Percentiles rank a stretch among this genome's conserved stretches.
Conservation (phyloP, 2,329 filamentous ascomycete genomes). For the Colletotrichum incanum region DNA sequence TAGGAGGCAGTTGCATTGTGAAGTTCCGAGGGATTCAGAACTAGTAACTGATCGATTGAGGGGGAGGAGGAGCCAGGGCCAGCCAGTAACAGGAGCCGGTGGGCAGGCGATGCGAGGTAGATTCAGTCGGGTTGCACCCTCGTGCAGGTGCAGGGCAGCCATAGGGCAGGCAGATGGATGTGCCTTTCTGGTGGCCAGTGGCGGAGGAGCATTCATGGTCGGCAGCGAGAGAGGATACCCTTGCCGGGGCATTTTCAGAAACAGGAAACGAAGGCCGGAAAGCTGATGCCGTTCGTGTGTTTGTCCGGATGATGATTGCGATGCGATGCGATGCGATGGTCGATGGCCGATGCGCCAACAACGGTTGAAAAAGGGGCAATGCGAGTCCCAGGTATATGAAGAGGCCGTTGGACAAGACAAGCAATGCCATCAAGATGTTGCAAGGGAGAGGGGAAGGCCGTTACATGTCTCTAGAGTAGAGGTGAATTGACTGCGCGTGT, state of each 20-base stretch:
- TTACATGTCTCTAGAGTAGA: not conserved
- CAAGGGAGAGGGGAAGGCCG: not conserved
- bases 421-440: not conserved
- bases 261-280: slow-evolving; percentile 19
- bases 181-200: slow-evolving; percentile 12
- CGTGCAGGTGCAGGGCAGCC: slow-evolving; percentile 11
- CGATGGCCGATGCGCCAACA: not conserved
- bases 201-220: slow-evolving; percentile 7
- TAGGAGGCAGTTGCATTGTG: too few species aligned
- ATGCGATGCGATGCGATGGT: too few species aligned
- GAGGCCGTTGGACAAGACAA: not conserved
- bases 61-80: not conserved
- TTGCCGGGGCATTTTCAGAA: slow-evolving; percentile 32
- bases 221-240: slow-evolving; percentile 26
- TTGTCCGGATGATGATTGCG: slow-evolving; percentile 11
- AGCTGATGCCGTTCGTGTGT: slow-evolving; percentile 13
- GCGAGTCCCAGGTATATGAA: slow-evolving; percentile 4
- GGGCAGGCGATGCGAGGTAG: not conserved
- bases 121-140: slow-evolving; percentile 20
- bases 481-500: not conserved
- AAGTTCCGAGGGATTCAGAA: too few species aligned
- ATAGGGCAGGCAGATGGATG: slow-evolving; percentile 25
- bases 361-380: not conserved
- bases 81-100: not conserved
- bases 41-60: too few species aligned